Evolutionary conservation across 257 asterid species (phyloP).

Genomic region (Solanum virginianum): DNA sequence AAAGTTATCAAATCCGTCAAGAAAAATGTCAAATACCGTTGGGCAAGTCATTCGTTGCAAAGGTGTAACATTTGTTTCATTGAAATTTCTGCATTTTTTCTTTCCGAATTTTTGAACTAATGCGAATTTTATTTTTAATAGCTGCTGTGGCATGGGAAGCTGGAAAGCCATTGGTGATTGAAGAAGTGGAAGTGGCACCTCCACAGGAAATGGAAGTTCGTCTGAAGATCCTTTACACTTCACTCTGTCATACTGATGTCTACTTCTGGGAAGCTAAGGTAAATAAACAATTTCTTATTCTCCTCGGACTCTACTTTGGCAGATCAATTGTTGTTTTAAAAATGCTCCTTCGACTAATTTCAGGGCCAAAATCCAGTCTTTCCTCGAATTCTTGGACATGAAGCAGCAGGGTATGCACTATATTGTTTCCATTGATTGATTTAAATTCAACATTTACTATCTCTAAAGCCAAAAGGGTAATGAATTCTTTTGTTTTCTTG

Average conservation of each 20-base stretch:
- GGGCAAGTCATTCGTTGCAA: constrained; percentile 60
- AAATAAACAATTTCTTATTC: neutral
- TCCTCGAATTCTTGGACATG: constrained; percentile 77
- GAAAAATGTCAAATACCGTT: constrained; percentile 33
- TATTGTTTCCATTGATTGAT: neutral
- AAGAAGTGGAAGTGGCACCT: constrained; percentile 71
- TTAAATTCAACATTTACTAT: neutral
- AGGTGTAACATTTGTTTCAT: constrained; percentile 17
- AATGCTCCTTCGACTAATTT: no score
- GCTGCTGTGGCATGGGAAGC: constrained; percentile 80
- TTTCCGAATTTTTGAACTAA: neutral
- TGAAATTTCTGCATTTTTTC: neutral
- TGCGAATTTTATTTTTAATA: neutral
- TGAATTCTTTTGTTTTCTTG: neutral
- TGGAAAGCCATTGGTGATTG: constrained; percentile 66
- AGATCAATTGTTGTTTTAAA: neutral
- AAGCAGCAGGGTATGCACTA: constrained; percentile 66
- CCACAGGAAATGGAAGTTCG: constrained; percentile 75
- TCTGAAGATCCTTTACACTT: constrained; percentile 52
- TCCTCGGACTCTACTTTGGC: no score
- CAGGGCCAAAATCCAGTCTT: constrained; percentile 63
- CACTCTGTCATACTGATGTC: constrained; percentile 71
- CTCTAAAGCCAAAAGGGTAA: neutral
- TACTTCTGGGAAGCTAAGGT: constrained; percentile 87
- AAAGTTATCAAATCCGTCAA: neutral